phyloP scores from a whole-genome alignment of 164 flowering plant species.

The Macadamia tetraphylla region DNA sequence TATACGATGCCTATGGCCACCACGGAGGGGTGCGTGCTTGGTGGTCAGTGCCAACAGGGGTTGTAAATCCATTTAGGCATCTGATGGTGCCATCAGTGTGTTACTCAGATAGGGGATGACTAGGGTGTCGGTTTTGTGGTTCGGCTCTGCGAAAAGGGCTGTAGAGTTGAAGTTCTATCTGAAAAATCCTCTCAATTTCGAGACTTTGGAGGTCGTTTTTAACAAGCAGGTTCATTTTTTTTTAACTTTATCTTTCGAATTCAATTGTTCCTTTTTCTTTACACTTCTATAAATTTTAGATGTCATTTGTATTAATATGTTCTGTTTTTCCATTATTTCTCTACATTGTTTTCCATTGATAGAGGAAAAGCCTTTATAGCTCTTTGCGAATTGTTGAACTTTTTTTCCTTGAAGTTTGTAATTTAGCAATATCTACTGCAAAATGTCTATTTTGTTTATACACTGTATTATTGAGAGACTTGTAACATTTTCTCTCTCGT shows the following conservation, averaged over 20 bases:
- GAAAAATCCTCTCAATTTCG: slow-evolving; percentile 57
- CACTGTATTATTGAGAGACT: no score
- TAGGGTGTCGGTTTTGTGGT: slow-evolving; percentile 67
- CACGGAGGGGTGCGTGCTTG: slow-evolving; percentile 38
- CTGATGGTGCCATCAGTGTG: slow-evolving; percentile 55
- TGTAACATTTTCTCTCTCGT: no score
- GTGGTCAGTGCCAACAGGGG: slow-evolving; percentile 76
- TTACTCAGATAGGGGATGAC: slow-evolving; percentile 62
- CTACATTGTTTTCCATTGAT: no score
- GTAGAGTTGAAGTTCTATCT: slow-evolving; percentile 56
- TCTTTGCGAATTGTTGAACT: no score
- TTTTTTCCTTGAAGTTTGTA: no score
- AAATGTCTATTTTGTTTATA: no score
- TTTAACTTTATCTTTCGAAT: not conserved
- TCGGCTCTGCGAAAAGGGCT: slow-evolving; percentile 51
- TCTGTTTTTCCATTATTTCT: no score
- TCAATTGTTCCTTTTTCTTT: not conserved
- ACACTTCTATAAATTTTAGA: not conserved
- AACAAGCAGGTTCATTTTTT: slow-evolving; percentile 31
- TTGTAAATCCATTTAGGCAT: slow-evolving; percentile 57
- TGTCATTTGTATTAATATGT: no score
- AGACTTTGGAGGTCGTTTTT: slow-evolving; percentile 41
- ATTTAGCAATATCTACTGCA: no score
- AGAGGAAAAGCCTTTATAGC: no score
- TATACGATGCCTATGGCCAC: slow-evolving; percentile 54